A percentile compares a stretch with the other conserved stretches of the same genome.
These are phyloP conservation scores for Talinum fruticosum DNA, from an alignment of 148 eudicot genomes.

Conservation along the genomic window DNA sequence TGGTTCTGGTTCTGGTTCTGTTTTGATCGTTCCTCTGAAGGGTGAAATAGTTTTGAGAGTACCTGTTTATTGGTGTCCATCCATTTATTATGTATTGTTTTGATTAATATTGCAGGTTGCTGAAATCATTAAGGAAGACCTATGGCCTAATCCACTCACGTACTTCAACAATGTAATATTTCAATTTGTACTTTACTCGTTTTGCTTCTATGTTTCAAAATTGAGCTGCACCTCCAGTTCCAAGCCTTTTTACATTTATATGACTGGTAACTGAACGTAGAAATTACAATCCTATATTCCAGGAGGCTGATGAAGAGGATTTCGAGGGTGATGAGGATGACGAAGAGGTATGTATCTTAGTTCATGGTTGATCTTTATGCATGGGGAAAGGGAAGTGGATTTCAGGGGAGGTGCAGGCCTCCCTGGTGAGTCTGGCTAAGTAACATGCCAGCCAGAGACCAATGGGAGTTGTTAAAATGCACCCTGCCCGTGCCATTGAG, in stretches of 20 bases:
- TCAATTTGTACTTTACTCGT: background rate
- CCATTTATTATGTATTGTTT: conserved; percentile 4
- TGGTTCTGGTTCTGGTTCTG: background rate
- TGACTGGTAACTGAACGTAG: background rate
- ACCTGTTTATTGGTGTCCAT: background rate
- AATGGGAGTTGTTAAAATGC: too few species aligned
- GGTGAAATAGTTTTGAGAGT: background rate
- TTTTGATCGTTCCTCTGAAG: background rate
- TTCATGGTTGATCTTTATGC: background rate
- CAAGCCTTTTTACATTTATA: background rate
- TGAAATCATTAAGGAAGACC: conserved; percentile 91
- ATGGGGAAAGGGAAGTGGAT: background rate
- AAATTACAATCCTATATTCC: conserved; percentile 20
- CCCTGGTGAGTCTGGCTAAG: background rate
- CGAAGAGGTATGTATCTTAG: conserved; percentile 49
- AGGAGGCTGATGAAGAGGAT: conserved; percentile 87
- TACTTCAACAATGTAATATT: conserved; percentile 71
- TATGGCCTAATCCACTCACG: conserved; percentile 91
- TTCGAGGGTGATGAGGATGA: conserved; percentile 59
- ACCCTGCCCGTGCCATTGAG: too few species aligned
- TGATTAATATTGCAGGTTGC: conserved; percentile 61
- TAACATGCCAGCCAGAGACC: background rate
- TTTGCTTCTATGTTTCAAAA: background rate
- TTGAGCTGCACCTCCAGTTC: background rate
- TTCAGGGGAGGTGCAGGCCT: too few species aligned